Evolutionary conservation across 1,284 basidiomycete genomes (phyloP), one percentile per base, ranked within the genome.

Genomic region (Coriolopsis trogii): DNA sequence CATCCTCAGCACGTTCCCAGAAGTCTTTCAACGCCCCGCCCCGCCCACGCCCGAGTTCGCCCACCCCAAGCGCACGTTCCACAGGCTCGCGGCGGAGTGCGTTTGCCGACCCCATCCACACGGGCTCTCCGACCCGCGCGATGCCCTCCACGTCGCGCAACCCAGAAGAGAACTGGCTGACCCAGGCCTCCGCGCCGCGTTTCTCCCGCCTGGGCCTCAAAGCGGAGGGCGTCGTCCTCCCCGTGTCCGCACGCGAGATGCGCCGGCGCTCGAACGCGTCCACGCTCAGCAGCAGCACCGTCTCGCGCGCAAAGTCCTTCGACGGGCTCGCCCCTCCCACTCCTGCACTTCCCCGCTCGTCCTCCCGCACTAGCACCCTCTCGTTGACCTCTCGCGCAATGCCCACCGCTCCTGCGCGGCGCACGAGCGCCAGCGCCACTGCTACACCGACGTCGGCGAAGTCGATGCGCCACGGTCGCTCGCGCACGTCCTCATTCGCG

Each of bases 161-260:
- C 41, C 61, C 63, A 1, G 66, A 64, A 51, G 50, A 53, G 20
- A 71, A 72, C 47, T 79, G 78, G 78, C 67, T 76, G 38, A 67
- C 73, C 0, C 52, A 66, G 18, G 70, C 71, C 23, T 64, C 66
- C 3, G 72, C 73, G 1, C 78, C 79, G 4, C 70, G 67, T 33
- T 81, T 81, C 63, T 70, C 73, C 37, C 67, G 78, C 3, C 63
- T 73, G 23, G 68, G 73, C 8, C 65, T 80, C 7, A 63, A 68
- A 9, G 64, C 68, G 3, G 62, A 71, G 9, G 65, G 65, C 34
- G 73, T 80, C 18, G 67, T 80, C 10, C 64, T 81, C 41, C 79
- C 78, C 21, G 61, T 79, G 0, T 69, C 73, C 23, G 74, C 73
- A 15, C 60, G 60, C 43, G 62, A 63, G 31, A 56, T 54, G 0